Evolutionary conservation across 2,329 filamentous ascomycete species (phyloP), one percentile per base, ranked within the genome.

Genomic region (Ophiocordyceps camponoti-rufipedis): DNA sequence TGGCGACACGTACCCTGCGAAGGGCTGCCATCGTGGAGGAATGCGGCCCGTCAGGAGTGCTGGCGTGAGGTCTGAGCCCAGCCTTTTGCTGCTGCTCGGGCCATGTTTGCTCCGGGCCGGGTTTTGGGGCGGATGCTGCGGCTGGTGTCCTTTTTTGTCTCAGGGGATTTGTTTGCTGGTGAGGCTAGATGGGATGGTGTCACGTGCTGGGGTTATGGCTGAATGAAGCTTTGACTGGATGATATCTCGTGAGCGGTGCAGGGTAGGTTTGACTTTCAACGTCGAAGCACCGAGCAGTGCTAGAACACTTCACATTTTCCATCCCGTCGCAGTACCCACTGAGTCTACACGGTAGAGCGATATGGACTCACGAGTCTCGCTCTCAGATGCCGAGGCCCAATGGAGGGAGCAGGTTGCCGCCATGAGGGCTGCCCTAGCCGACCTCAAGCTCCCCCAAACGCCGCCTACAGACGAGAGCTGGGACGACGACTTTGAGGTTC

Each of bases 341-440:
- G 23, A 5, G 23, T 23, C 23, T 23, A 3, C 23, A 5, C 23
- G 23, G 23, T 23, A 23, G 23, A 23, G 23, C 3, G 23, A 23
- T 23, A 23, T 23, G 23, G 23, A 23, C 23, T 23, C 23, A 23
- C 23, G 5, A 6, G 50, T 50, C 41, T 52, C 61, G 38, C 56
- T 65, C 40, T 53, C 53, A 44, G 62, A 61, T 31, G 68, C 68
- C 45, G 69, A 72, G 54, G 60, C 65, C 19, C 73, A 83, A 74
- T 96, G 91, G 91, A 79, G 89, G 52, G 74, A 78, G 48, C 86
- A 95, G 59, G 76, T 94, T 54, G 74, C 78, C 28, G 78, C 82
- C 31, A 96, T 98, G 91, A 81, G 82, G 56, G 74, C 82, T 49
- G 86, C 88, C 41, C 77, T 96, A 48, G 83, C 82, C 40, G 75